phyloP scores from a whole-genome alignment of 805 yeast genomes.

The Kluyveromyces siamensis region DNA sequence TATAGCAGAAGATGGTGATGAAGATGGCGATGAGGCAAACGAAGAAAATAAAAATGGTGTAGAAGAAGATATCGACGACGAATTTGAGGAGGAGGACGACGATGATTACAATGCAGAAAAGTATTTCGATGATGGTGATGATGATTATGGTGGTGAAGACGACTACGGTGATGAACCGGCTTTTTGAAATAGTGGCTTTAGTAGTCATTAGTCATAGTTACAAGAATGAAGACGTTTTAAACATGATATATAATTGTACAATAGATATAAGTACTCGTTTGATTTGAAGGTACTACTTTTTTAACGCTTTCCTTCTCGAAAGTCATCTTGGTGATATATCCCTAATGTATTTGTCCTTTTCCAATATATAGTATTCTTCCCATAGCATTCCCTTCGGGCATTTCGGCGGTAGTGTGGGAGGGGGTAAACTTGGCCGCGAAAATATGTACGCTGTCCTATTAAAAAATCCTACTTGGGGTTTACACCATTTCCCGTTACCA shows the following conservation, averaged over 20 bases:
- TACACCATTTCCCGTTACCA: slow-evolving; percentile 14
- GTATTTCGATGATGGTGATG: slow-evolving; percentile 54
- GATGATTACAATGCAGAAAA: slow-evolving; percentile 58
- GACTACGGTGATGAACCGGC: slow-evolving; percentile 56
- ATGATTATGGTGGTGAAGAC: slow-evolving; percentile 40
- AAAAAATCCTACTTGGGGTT: neutral
- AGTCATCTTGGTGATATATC: slow-evolving; percentile 2
- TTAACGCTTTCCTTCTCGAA: too few relatives aligned
- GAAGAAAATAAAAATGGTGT: slow-evolving; percentile 24
- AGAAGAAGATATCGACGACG: slow-evolving; percentile 46
- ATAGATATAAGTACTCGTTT: neutral
- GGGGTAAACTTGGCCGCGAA: slow-evolving; percentile 1
- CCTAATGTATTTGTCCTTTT: slow-evolving; percentile 6
- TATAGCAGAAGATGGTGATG: slow-evolving; percentile 42
- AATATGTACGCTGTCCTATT: neutral
- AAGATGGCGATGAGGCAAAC: slow-evolving; percentile 24
- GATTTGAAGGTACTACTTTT: too few relatives aligned
- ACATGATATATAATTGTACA: neutral
- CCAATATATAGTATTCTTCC: slow-evolving; percentile 15
- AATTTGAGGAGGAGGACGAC: slow-evolving; percentile 48
- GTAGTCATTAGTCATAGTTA: neutral
- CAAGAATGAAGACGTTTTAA: neutral
- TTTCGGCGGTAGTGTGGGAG: slow-evolving; percentile 16
- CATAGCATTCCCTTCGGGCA: slow-evolving; percentile 16
- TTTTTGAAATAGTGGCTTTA: slow-evolving; percentile 27